Evolutionary conservation across 768 basidiomycete genomes (phyloP), one percentile per base, ranked within the genome.

Genomic region (Tylopilus sp.): DNA sequence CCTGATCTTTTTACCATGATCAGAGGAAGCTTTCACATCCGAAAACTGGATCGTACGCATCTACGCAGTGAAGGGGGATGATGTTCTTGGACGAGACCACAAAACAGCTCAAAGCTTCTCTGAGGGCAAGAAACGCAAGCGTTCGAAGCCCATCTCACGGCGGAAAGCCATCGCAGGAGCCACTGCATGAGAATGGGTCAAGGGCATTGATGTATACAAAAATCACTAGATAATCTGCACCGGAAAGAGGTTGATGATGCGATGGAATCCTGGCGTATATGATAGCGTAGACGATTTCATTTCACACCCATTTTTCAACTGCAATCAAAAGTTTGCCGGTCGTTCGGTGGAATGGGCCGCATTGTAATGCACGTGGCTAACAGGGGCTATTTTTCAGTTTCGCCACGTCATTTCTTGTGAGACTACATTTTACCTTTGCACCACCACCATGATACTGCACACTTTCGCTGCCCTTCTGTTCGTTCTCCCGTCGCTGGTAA

Each of bases 1-100:
- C 45, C 46, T 63, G 22, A 66, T 21, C 36, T 16, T 24, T n/a
- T 44, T 30, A 16, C 10, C 3, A 2, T 34, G 13, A 25, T 33
- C 1, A 92, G 92, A 99, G 57, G 97, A 99, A 72, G 97, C 96
- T 9, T 99, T 95, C 77, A 99, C 97, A 2, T 92, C 93, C 8
- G 97, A 99, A 76, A 99, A 99, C 72, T 99, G 97, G 97, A 96
- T 99, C 59, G 96, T 93, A 53, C 88, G 97, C 33, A 96, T 99
- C 65, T 99, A 91, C 66, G 78, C 91, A 64, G 97, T 98, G 40
- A 94, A 91, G 74, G 93, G 92, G 64, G 93, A 97, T 46, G 97
- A 98, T 69, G 71, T 82, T 16, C 78, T 99, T 3, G 95, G 94
- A 26, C 83, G 97, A 54, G 92, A 98, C 61, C 82, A 87, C 48